Base-by-base conservation (phyloP, 768 basidiomycete species). In the Hemileccinum impolitum region DNA sequence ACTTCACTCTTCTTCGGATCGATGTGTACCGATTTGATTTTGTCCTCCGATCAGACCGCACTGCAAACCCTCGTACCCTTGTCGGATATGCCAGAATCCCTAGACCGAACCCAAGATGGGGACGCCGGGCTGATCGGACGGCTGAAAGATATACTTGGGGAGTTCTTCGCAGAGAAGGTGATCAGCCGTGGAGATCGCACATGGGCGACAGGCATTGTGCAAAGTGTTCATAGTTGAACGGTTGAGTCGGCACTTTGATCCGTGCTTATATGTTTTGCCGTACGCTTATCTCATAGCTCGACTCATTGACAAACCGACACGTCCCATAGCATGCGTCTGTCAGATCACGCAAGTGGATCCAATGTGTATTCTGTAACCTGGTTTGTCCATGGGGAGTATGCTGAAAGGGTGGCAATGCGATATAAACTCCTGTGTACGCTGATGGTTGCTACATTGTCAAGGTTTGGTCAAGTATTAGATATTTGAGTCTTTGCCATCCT, bases 181-280 rank as follows among this genome's bases (percentile, higher is more conserved):
- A 44, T 67, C 31, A 40, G 42, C 34, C 67, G 70, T 2, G 72
- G 70, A 28, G 88, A 90, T 62, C 75, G 77, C 10, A 70, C 69
- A 3, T 90, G 88, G 88, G 82, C 84, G 6, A 64, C 74, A 53
- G 78, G 80, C 21, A 74, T 88, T 19, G 61, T 86, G 12, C 61
- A 62, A 26, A 67, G 63, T 19, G 43, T 67, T 19, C 54, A 56
- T 41, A 54, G 53, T 37, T 59, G 54, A 56, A 35, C 36, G 15
- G 37, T 38, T 35, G 19, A 32, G n/a, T 13, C 34, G 15, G 34
- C n/a, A n/a, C n/a, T 17, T 26, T 18, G 11, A 44, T 10, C 10
- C 35, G 6, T 14, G 25, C 35, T 23, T 39, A 15, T 31, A 26
- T 23, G 35, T 31, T 39, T 31, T 43, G 43, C 39, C 17, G 14